A percentile compares a stretch with the other conserved stretches of the same genome.
These are phyloP conservation scores for Boletus albobrunnescens DNA, from an alignment of 1,284 basidiomycete genomes.

Conservation along the genomic window DNA sequence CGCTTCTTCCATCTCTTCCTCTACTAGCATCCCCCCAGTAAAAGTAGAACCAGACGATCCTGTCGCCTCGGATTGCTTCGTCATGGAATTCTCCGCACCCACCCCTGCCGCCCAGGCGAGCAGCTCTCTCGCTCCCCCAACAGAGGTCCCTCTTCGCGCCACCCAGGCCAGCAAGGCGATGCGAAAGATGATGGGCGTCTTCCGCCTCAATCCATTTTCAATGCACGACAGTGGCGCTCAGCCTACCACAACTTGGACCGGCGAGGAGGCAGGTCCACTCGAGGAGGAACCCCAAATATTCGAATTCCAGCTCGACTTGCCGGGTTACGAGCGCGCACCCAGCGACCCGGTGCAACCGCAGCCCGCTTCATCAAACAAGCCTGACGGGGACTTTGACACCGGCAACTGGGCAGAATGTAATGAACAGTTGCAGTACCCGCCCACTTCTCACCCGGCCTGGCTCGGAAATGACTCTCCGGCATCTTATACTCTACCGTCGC, in stretches of 20 bases:
- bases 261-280: constrained; percentile 49
- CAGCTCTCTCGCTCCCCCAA: constrained; percentile 46
- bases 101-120: constrained; percentile 31
- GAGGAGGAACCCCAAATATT: constrained; percentile 56
- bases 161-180: constrained; percentile 63
- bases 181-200: constrained; percentile 70
- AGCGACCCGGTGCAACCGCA: constrained; percentile 20
- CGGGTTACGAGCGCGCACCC: constrained; percentile 23
- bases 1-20: constrained; percentile 33
- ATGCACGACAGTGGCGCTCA: constrained; percentile 52
- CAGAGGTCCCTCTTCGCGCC: constrained; percentile 68
- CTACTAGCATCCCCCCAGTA: constrained; percentile 27
- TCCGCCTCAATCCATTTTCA: constrained; percentile 71
- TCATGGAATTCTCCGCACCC: constrained; percentile 35
- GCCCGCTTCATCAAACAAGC: constrained; percentile 5
- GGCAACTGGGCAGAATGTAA: constrained; percentile 24
- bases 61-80: constrained; percentile 31
- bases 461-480: constrained; percentile 28
- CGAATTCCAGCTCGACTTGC: constrained; percentile 56
- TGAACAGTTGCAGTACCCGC: constrained; percentile 23
- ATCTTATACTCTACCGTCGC: constrained; percentile 30
- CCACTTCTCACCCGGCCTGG: constrained; percentile 28
- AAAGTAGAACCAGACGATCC: constrained; percentile 32
- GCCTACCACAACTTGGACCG: constrained; percentile 37
- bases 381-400: constrained; percentile 19